Evolutionary conservation across 345 rosid genomes (phyloP), one percentile per base, ranked within the genome.

Genomic region (Combretum micranthum): DNA sequence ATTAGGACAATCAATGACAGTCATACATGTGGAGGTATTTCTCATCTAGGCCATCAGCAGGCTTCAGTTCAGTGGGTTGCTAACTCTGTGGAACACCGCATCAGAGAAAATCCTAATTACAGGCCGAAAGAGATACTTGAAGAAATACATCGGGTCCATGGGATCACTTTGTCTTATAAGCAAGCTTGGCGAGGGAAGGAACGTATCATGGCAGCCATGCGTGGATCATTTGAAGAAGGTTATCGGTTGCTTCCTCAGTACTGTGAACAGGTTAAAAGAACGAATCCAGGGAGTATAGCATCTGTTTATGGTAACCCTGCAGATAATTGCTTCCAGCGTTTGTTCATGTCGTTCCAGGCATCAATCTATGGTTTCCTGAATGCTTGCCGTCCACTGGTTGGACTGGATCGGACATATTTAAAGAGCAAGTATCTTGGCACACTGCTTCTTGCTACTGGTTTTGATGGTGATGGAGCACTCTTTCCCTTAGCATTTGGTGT

Each of bases 131-230:
- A 90, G 82, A 94, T 90, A 71, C 75, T 87, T 50, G 99, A 94
- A 76, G 97, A 94, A 84, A 94, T 94, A 56, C 99, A 94, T 54
- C 78, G 96, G 44, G 83, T 77, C 45, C 99, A 90, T 44, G 99
- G 99, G 12, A 94, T 94, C 50, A 84, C 99, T 42, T 68, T 94
- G 44, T 87, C 99, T 0, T 94, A 90, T 76, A 94, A 94, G 75
- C 99, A 90, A 80, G 99, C 99, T 18, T 94, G 99, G 99, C 85
- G 99, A 55, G 99, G 99, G 61, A 94, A 94, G 74, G 97, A 94
- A 68, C 86, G 96, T 22, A 87, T 94, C 62, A 94, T 90, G 97
- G 90, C 96, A 17, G 88, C 84, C 13, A 85, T 94, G 97, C 92
- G 97, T n/a, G 97, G 99, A 19, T 87, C 99, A 42, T 94, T 94